A percentile compares a stretch with the other conserved stretches of the same genome.
Conservation (phyloP, 257 asterid species). For the Solanum pinnatisectum region DNA sequence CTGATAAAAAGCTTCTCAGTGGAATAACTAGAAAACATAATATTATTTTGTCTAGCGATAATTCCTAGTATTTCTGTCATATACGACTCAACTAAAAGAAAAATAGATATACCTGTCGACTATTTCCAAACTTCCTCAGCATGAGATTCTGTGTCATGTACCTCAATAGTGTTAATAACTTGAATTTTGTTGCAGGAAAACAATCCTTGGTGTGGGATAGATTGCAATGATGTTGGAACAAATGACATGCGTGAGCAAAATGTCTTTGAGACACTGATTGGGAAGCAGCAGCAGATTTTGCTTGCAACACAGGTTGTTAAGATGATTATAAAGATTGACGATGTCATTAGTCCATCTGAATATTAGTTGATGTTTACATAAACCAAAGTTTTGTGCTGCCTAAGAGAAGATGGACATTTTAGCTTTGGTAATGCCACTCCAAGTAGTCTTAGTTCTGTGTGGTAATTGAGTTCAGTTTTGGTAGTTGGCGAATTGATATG, state of each 20-base stretch:
- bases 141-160: background rate
- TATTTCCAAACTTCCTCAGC: background rate
- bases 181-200: slow-evolving; percentile 38
- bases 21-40: background rate
- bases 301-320: slow-evolving; percentile 79
- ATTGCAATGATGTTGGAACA: slow-evolving; percentile 79
- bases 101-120: background rate
- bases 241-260: slow-evolving; percentile 81
- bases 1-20: background rate
- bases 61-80: background rate
- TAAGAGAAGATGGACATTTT: background rate
- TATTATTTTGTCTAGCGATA: background rate
- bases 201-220: slow-evolving; percentile 56
- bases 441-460: background rate
- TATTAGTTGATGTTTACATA: slow-evolving; percentile 22
- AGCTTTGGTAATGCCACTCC: background rate
- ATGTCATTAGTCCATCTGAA: slow-evolving; percentile 64
- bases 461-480: background rate
- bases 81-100: background rate
- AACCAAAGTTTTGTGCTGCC: background rate
- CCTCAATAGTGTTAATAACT: background rate
- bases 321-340: slow-evolving; percentile 81
- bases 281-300: slow-evolving; percentile 79
- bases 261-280: slow-evolving; percentile 75
- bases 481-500: background rate